A percentile compares a stretch with the other conserved stretches of the same genome.
Conservation (phyloP, 495 filamentous ascomycete species). For the Saxophila tyrrhenica region DNA sequence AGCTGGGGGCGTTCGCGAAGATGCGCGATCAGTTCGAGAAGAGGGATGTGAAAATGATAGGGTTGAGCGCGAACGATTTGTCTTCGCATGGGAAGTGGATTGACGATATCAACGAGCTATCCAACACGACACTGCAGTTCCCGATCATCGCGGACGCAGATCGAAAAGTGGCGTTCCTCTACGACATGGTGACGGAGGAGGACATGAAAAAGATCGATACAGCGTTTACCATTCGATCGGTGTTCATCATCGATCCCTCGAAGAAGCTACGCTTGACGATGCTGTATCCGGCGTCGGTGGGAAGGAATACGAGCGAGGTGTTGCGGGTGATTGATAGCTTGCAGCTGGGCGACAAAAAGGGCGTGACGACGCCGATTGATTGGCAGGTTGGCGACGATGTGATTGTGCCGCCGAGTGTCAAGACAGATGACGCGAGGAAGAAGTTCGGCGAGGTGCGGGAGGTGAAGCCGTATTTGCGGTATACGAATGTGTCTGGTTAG, state of each 20-base stretch:
- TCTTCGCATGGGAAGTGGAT: conserved; percentile 51
- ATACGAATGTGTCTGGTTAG: conserved; percentile 17
- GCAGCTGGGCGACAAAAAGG: conserved; percentile 51
- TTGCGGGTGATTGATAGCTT: conserved; percentile 55
- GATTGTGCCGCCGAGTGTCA: conserved; percentile 53
- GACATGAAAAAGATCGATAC: conserved; percentile 48
- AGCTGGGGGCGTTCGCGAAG: conserved; percentile 57
- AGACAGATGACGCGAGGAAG: conserved; percentile 50
- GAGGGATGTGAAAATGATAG: conserved; percentile 56
- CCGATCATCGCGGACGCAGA: conserved; percentile 60
- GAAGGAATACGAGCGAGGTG: conserved; percentile 55
- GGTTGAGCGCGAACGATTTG: conserved; percentile 48
- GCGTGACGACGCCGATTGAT: conserved; percentile 53
- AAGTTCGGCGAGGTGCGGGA: conserved; percentile 57
- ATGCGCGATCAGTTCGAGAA: conserved; percentile 50
- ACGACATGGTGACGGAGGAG: conserved; percentile 53
- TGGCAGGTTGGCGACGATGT: conserved; percentile 56
- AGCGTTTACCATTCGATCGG: conserved; percentile 55
- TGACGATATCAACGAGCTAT: conserved; percentile 54
- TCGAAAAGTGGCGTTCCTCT: conserved; percentile 52
- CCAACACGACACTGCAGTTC: conserved; percentile 45
- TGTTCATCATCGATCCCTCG: conserved; percentile 58
- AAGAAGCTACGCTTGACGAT: conserved; percentile 60
- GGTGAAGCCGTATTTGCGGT: conserved; percentile 47
- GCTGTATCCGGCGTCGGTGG: conserved; percentile 57